Percentiles rank a stretch among this genome's conserved stretches.
Evolutionary conservation across 805 yeast genomes (phyloP).

Genomic region (Torulaspora franciscae): DNA sequence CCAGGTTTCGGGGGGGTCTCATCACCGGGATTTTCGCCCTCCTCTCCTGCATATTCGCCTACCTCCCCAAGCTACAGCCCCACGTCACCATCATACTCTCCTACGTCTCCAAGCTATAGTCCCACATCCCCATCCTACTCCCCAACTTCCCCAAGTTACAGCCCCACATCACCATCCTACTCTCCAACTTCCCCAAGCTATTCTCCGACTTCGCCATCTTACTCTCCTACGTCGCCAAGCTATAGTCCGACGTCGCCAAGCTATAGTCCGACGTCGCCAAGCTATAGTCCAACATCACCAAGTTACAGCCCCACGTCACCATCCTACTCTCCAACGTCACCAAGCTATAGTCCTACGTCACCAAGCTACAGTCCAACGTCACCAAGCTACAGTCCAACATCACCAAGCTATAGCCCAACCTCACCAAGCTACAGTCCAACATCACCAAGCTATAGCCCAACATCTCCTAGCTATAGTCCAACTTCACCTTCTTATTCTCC

Average conservation of each 20-base stretch:
- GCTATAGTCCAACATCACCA: constrained; percentile 60
- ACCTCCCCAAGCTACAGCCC: constrained; percentile 81
- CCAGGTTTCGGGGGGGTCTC: constrained; percentile 55
- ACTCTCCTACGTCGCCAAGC: constrained; percentile 52
- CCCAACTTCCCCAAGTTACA: constrained; percentile 59
- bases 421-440: constrained; percentile 60
- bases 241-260: constrained; percentile 47
- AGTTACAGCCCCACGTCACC: constrained; percentile 47
- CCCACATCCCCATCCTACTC: constrained; percentile 71
- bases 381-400: constrained; percentile 42
- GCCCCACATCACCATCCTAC: constrained; percentile 71
- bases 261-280: constrained; percentile 64
- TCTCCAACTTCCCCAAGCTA: constrained; percentile 65
- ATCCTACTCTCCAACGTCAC: constrained; percentile 58
- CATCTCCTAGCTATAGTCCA: constrained; percentile 63
- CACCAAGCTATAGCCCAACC: constrained; percentile 56
- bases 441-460: constrained; percentile 49
- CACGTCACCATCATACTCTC: constrained; percentile 71
- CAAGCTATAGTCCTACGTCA: constrained; percentile 56
- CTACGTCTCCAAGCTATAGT: constrained; percentile 75
- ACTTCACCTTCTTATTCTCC: constrained; percentile 62
- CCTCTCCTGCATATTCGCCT: constrained; percentile 75
- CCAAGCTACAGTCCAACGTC: constrained; percentile 49
- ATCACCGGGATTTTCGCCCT: constrained; percentile 66
- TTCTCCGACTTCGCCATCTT: constrained; percentile 55